phyloP scores from a whole-genome alignment of 1,139 yeast species.

The Zygoascus hellenicus region DNA sequence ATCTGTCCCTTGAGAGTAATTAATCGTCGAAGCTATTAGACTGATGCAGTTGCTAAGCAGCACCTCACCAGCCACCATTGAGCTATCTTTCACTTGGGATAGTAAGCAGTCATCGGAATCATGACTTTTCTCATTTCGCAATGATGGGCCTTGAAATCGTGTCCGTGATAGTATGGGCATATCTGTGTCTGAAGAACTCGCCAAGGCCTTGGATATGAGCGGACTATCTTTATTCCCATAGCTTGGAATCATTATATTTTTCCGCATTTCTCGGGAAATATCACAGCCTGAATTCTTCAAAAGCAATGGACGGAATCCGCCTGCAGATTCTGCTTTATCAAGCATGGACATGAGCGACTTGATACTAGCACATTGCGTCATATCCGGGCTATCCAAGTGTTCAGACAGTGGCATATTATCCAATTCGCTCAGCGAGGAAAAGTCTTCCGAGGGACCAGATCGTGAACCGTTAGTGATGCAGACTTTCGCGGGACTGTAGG shows the following conservation, averaged over 20 bases:
- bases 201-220: neutral
- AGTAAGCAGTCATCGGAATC: too few species aligned
- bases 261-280: constrained; percentile 3
- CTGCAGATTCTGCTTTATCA: neutral
- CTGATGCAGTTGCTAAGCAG: constrained; percentile 15
- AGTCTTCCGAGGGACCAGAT: too few species aligned
- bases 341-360: neutral
- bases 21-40: constrained; percentile 14
- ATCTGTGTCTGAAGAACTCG: too few species aligned
- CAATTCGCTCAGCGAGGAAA: too few species aligned
- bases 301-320: constrained; percentile 3
- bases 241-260: neutral
- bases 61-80: constrained; percentile 1
- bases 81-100: neutral
- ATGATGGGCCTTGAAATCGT: too few species aligned
- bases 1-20: constrained; percentile 15
- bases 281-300: neutral
- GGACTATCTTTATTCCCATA: neutral
- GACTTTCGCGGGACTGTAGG: too few species aligned
- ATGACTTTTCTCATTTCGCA: too few species aligned
- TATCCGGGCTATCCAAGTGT: too few species aligned
- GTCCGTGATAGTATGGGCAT: too few species aligned
- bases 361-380: neutral
- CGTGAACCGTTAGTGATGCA: too few species aligned
- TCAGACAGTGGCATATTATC: too few species aligned